Evolutionary conservation across 73 alveolate species (phyloP).

Genomic region (Paramecium sonneborni): DNA sequence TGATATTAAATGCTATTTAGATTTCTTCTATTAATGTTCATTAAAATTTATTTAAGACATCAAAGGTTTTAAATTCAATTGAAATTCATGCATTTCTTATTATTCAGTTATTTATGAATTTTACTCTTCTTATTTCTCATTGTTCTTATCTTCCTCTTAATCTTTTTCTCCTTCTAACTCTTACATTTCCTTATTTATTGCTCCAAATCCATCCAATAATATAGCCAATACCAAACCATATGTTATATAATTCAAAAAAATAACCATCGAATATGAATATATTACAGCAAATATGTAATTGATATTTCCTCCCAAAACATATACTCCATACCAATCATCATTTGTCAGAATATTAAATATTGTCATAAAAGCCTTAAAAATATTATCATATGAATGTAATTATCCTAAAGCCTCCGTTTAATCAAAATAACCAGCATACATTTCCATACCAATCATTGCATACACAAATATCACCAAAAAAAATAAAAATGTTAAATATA

Average conservation of each 20-base stretch:
- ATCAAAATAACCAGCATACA: constrained; percentile 15
- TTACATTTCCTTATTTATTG: not conserved
- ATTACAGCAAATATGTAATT: not conserved
- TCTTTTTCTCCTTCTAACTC: constrained; percentile 10
- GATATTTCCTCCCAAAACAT: not conserved
- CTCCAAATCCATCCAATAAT: constrained; percentile 23
- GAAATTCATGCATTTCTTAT: not conserved
- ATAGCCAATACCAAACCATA: constrained; percentile 56
- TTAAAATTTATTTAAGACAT: not conserved
- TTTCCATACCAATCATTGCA: constrained; percentile 40
- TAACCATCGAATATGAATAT: constrained; percentile 20
- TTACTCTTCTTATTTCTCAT: not conserved
- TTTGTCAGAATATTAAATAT: constrained; percentile 10
- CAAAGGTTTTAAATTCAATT: not conserved
- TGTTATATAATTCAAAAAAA: not conserved
- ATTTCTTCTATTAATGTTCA: not conserved
- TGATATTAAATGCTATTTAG: not conserved
- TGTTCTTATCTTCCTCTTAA: not conserved
- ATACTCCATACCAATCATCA: constrained; percentile 56
- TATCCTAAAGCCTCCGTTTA: not conserved
- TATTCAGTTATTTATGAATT: not conserved
- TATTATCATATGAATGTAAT: constrained; percentile 37
- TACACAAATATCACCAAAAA: not conserved
- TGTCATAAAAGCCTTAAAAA: constrained; percentile 29
- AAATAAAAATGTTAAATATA: not conserved